These are phyloP conservation scores for Coniella vitis DNA, from an alignment of 2,329 filamentous ascomycete genomes.

Conservation along the genomic window DNA sequence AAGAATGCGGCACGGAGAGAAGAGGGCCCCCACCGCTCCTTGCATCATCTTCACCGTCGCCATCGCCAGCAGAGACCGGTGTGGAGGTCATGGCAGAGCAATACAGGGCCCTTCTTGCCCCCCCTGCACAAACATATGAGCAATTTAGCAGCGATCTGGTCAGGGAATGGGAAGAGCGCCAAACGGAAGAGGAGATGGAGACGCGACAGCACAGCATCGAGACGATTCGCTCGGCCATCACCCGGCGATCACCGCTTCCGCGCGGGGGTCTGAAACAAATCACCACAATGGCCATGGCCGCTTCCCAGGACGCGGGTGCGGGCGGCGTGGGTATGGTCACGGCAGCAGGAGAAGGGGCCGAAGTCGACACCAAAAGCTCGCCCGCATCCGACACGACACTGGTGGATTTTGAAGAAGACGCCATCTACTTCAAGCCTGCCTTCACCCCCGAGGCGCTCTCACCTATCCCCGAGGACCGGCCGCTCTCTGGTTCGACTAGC, in stretches of 20 bases:
- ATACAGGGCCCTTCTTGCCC: constrained; percentile 38
- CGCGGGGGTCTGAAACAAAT: too few relatives aligned
- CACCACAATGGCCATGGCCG: background rate
- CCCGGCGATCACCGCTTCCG: constrained; percentile 12
- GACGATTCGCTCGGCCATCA: constrained; percentile 9
- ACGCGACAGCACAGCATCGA: constrained; percentile 14
- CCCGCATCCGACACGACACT: constrained; percentile 38
- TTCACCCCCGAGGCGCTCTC: constrained; percentile 30
- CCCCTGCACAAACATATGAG: constrained; percentile 26
- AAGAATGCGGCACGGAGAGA: too few relatives aligned
- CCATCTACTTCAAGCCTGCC: constrained; percentile 41
- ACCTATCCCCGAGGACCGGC: constrained; percentile 20
- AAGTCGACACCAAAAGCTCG: constrained; percentile 20
- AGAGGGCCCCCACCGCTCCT: too few relatives aligned
- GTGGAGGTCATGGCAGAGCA: constrained; percentile 45
- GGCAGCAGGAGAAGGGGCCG: background rate
- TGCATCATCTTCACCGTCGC: too few relatives aligned
- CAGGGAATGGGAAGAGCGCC: background rate
- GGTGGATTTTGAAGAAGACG: constrained; percentile 40
- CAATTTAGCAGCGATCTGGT: background rate
- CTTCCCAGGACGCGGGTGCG: background rate
- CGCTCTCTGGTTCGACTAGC: constrained; percentile 1
- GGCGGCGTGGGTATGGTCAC: background rate
- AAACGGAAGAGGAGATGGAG: background rate
- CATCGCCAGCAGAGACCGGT: constrained; percentile 22